Conservation (phyloP, 495 filamentous ascomycete species). For the Penicillium simplicissimum region DNA sequence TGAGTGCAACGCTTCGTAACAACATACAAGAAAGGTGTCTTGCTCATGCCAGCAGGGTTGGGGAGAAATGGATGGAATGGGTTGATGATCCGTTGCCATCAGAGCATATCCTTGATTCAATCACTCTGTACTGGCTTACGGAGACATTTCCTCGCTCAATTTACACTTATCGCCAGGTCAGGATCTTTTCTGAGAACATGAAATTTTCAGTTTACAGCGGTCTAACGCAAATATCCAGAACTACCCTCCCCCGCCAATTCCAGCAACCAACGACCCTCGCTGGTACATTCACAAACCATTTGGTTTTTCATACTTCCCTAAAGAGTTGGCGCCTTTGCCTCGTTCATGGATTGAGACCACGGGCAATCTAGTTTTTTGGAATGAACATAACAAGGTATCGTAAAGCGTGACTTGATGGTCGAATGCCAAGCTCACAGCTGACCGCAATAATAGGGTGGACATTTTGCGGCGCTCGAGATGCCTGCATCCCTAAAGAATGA, state of each 20-base stretch:
- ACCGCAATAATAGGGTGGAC: constrained; percentile 50
- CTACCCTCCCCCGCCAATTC: constrained; percentile 23
- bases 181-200: background rate
- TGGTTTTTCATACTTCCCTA: constrained; percentile 59
- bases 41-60: constrained; percentile 47
- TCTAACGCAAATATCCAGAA: constrained; percentile 14
- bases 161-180: constrained; percentile 55
- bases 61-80: constrained; percentile 70
- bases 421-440: background rate
- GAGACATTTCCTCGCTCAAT: constrained; percentile 57
- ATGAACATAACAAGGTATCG: constrained; percentile 43
- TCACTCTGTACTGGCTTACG: constrained; percentile 68
- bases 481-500: constrained; percentile 57
- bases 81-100: constrained; percentile 52
- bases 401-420: background rate
- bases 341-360: constrained; percentile 51
- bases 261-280: constrained; percentile 26
- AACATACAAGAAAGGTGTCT: background rate
- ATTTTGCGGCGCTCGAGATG: constrained; percentile 63
- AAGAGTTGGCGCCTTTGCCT: constrained; percentile 53
- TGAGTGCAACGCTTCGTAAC: constrained; percentile 26
- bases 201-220: background rate
- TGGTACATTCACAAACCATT: constrained; percentile 55
- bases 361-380: constrained; percentile 50
- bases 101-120: constrained; percentile 56